Evolutionary conservation across 495 filamentous ascomycete genomes (phyloP).

Genomic region (Parathielavia appendiculata): DNA sequence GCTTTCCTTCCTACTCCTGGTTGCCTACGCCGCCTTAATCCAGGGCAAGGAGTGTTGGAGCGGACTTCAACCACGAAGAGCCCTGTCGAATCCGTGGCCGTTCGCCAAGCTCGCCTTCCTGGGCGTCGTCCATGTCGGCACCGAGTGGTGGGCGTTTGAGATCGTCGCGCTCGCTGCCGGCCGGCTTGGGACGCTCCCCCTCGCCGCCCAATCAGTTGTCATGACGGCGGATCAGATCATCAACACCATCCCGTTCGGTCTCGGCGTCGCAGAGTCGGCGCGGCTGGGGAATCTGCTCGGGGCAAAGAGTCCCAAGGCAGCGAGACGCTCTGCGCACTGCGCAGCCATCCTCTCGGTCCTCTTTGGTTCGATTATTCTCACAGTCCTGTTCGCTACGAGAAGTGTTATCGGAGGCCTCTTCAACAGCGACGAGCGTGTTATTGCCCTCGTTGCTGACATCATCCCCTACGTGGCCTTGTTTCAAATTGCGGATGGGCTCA

Average conservation of each 20-base stretch:
- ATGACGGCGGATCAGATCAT: conserved; percentile 93
- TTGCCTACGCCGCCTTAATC: conserved; percentile 70
- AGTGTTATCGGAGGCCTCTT: conserved; percentile 78
- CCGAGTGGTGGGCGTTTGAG: conserved; percentile 96
- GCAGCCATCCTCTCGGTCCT: conserved; percentile 71
- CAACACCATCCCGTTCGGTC: conserved; percentile 88
- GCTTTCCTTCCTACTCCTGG: conserved; percentile 71
- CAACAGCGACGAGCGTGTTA: conserved; percentile 70
- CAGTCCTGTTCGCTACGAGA: conserved; percentile 65
- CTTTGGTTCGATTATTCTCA: conserved; percentile 64
- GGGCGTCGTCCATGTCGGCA: conserved; percentile 84
- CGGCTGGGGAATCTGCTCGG: conserved; percentile 82
- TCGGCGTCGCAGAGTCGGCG: conserved; percentile 77
- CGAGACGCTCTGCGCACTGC: conserved; percentile 67
- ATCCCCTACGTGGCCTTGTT: conserved; percentile 86
- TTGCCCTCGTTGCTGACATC: conserved; percentile 72
- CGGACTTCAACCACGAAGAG: conserved; percentile 60
- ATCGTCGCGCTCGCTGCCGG: conserved; percentile 91
- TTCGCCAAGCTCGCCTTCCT: conserved; percentile 74
- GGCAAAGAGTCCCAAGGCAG: conserved; percentile 60
- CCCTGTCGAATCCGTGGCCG: conserved; percentile 59
- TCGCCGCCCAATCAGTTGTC: conserved; percentile 86
- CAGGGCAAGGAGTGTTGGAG: conserved; percentile 77
- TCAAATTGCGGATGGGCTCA: conserved; percentile 87
- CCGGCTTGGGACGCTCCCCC: conserved; percentile 70